Conservation (phyloP, 768 basidiomycete genomes). For the Leccinum disarticulatum region DNA sequence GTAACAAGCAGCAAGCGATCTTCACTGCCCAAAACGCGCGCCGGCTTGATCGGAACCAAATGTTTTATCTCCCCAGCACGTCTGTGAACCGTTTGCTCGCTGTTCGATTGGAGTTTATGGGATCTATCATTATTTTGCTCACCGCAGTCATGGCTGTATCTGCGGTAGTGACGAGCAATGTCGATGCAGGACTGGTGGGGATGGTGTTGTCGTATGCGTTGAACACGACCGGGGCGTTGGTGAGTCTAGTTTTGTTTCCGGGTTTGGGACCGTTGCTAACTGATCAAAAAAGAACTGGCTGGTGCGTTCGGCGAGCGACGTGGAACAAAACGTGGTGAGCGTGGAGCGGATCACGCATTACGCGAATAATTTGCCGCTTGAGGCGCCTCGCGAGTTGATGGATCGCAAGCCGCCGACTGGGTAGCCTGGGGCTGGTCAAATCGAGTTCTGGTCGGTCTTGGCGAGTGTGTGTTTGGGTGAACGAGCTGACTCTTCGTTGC, state of each 20-base stretch:
- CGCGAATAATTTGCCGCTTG: slow-evolving; percentile 59
- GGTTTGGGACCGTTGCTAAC: background rate
- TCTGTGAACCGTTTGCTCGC: slow-evolving; percentile 84
- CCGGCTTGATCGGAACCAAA: slow-evolving; percentile 83
- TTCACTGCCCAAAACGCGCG: slow-evolving; percentile 70
- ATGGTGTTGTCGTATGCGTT: slow-evolving; percentile 83
- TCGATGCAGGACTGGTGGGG: slow-evolving; percentile 88
- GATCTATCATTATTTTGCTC: slow-evolving; percentile 74
- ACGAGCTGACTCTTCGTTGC: background rate
- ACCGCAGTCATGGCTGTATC: slow-evolving; percentile 65
- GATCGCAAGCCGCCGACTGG: slow-evolving; percentile 48
- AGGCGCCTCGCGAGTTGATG: slow-evolving; percentile 71
- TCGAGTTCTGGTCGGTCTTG: slow-evolving; percentile 66
- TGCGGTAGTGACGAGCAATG: slow-evolving; percentile 70
- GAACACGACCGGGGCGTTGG: slow-evolving; percentile 79
- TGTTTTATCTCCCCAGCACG: slow-evolving; percentile 71
- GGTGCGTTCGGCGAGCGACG: slow-evolving; percentile 80
- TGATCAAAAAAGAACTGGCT: slow-evolving; percentile 63
- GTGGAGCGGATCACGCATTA: slow-evolving; percentile 88
- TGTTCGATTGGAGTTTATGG: slow-evolving; percentile 81
- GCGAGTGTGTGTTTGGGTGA: background rate
- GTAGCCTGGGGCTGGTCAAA: slow-evolving; percentile 76
- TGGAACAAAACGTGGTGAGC: slow-evolving; percentile 88
- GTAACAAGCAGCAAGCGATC: slow-evolving; percentile 66
- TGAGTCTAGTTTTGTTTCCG: slow-evolving; percentile 32